These are phyloP conservation scores for Passiflora organensis DNA, from an alignment of 345 rosid species.

Conservation along the genomic window DNA sequence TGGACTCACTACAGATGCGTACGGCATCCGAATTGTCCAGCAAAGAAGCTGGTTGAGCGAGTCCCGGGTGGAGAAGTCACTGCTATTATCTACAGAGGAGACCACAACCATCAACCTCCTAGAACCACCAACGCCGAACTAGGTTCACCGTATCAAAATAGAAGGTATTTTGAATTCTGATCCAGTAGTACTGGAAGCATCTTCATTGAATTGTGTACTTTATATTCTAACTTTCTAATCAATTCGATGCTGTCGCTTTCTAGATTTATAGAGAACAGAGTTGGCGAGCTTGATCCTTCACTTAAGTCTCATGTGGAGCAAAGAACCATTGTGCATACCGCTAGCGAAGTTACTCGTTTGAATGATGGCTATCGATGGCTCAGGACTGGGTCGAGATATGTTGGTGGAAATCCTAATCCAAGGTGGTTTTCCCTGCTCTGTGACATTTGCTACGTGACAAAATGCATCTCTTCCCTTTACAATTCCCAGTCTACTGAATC, in stretches of 20 bases:
- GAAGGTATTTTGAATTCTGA: conserved; percentile 33
- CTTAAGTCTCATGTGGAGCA: too few species aligned
- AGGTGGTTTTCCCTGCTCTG: conserved; percentile 37
- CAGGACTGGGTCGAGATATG: conserved; percentile 87
- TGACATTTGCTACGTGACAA: too few species aligned
- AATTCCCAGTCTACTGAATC: too few species aligned
- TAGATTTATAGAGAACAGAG: conserved; percentile 56
- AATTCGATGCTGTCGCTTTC: neutral
- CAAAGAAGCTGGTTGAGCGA: conserved; percentile 80
- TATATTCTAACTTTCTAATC: too few species aligned
- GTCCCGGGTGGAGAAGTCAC: conserved; percentile 72
- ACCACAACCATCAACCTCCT: conserved; percentile 67
- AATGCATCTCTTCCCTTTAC: too few species aligned
- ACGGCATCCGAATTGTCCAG: conserved; percentile 59
- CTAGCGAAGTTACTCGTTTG: conserved; percentile 90
- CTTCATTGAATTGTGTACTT: too few species aligned
- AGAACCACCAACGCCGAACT: conserved; percentile 45
- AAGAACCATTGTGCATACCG: conserved; percentile 81
- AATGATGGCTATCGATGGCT: conserved; percentile 95
- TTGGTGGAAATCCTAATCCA: conserved; percentile 87
- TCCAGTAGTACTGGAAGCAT: too few species aligned
- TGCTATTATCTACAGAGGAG: conserved; percentile 81
- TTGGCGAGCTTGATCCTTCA: too few species aligned
- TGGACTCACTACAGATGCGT: conserved; percentile 86
- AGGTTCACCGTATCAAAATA: conserved; percentile 63